These are phyloP conservation scores for Fusarium sublunatum DNA, from an alignment of 2,329 filamentous ascomycete species.

Conservation along the genomic window DNA sequence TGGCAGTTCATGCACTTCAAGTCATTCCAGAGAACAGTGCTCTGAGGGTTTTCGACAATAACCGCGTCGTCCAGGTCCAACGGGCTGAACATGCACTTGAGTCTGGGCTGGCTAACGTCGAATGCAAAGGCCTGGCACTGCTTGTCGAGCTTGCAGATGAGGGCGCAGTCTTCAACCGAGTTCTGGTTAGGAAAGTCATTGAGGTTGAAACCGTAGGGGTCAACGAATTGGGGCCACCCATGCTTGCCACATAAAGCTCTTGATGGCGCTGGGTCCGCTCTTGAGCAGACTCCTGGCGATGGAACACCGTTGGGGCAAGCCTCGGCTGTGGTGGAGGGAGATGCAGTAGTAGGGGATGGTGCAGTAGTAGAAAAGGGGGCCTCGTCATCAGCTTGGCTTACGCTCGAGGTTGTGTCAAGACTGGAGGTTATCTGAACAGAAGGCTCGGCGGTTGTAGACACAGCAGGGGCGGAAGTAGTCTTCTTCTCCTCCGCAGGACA, in stretches of 20 bases:
- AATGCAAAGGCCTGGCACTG: conserved; percentile 31
- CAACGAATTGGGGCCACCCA: conserved; percentile 8
- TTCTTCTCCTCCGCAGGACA: conserved; percentile 9
- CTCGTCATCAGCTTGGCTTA: neutral
- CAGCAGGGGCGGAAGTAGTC: neutral
- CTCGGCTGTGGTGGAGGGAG: neutral
- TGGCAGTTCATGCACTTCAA: conserved; percentile 25
- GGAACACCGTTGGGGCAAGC: conserved; percentile 20
- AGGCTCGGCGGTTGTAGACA: neutral
- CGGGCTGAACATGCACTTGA: conserved; percentile 18
- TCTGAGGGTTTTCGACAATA: neutral
- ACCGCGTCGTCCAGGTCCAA: conserved; percentile 9
- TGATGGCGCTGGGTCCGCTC: neutral
- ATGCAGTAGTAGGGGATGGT: neutral
- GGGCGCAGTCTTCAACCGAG: conserved; percentile 29
- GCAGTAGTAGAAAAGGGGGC: neutral
- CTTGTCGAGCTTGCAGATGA: conserved; percentile 23
- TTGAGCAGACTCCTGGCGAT: conserved; percentile 24
- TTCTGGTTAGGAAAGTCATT: conserved; percentile 11
- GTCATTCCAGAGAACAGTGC: conserved; percentile 17
- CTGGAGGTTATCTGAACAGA: neutral
- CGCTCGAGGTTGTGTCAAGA: neutral
- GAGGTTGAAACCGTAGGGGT: conserved; percentile 5
- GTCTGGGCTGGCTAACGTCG: neutral
- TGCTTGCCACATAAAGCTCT: conserved; percentile 22